phyloP scores from a whole-genome alignment of 164 flowering plant genomes.

The Dillenia suffruticosa region DNA sequence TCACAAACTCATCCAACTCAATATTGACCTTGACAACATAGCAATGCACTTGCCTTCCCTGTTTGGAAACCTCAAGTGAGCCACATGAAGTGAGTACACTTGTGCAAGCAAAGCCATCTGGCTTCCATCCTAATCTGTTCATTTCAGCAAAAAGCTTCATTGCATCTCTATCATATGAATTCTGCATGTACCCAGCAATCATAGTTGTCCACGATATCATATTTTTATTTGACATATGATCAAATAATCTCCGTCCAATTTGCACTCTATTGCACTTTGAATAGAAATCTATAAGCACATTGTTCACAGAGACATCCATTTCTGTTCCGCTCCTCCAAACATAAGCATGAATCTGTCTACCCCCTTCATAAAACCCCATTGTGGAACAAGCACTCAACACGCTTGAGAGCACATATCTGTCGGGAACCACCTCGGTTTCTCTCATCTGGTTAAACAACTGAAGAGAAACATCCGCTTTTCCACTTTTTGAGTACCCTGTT shows the following conservation, averaged over 20 bases:
- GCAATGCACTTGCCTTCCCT: constrained; percentile 62
- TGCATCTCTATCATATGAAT: constrained; percentile 51
- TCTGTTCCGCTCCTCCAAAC: constrained; percentile 44
- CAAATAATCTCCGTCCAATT: constrained; percentile 36
- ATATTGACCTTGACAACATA: constrained; percentile 54
- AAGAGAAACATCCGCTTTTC: constrained; percentile 44
- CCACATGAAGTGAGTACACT: constrained; percentile 68
- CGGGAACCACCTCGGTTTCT: constrained; percentile 39
- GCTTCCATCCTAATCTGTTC: constrained; percentile 39
- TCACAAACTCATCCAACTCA: constrained; percentile 53
- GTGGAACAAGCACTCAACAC: constrained; percentile 58
- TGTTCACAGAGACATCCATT: constrained; percentile 47
- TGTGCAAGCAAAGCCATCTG: constrained; percentile 68
- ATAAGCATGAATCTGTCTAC: constrained; percentile 62
- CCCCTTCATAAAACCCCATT: constrained; percentile 48
- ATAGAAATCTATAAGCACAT: constrained; percentile 60
- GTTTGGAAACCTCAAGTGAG: constrained; percentile 45
- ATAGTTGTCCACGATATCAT: constrained; percentile 71
- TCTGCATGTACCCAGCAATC: constrained; percentile 76
- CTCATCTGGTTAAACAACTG: constrained; percentile 43
- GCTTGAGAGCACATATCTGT: constrained; percentile 54
- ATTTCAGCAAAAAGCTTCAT: constrained; percentile 45
- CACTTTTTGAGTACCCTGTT: constrained; percentile 43
- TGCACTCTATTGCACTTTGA: constrained; percentile 42
- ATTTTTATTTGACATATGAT: constrained; percentile 43